Evolutionary conservation across 352 stramenopile genomes (phyloP).

Genomic region (Pythium dissimile): DNA sequence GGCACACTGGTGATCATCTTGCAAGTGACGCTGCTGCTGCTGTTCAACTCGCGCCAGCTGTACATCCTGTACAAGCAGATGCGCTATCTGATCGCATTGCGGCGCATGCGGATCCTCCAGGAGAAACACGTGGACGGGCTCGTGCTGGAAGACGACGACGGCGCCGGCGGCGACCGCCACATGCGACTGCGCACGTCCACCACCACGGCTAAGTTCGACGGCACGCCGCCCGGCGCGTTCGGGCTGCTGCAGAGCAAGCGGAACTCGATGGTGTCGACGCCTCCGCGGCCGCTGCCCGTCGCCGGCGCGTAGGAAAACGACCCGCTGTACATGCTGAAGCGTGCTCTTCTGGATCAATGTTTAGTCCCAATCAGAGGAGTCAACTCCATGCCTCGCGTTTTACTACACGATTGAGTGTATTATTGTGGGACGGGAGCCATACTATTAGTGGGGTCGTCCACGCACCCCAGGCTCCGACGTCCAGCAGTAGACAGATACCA

Average conservation of each 20-base stretch:
- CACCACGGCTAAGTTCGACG: slow-evolving; percentile 33
- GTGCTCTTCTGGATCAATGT: no score
- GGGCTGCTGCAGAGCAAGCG: slow-evolving; percentile 32
- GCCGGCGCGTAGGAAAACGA: slow-evolving; percentile 15
- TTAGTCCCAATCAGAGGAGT: no score
- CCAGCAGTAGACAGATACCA: no score
- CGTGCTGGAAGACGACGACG: slow-evolving; percentile 10
- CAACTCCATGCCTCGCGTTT: no score
- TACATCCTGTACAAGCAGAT: slow-evolving; percentile 79
- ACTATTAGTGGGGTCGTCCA: no score
- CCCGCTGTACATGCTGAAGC: no score
- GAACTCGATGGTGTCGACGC: slow-evolving; percentile 23
- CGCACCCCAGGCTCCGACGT: no score
- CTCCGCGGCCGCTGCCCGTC: slow-evolving; percentile 14
- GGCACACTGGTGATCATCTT: slow-evolving; percentile 64
- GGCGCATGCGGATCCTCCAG: slow-evolving; percentile 32
- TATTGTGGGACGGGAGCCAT: no score
- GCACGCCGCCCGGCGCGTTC: slow-evolving; percentile 25
- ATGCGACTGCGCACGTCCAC: slow-evolving; percentile 11
- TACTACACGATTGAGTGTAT: no score
- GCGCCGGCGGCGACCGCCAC: not conserved
- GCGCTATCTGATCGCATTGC: slow-evolving; percentile 52
- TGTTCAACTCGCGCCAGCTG: slow-evolving; percentile 76
- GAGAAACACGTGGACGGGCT: slow-evolving; percentile 23
- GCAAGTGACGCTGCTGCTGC: slow-evolving; percentile 55